Base-by-base conservation (phyloP, 495 filamentous ascomycete species). In the Lepraria neglecta region DNA sequence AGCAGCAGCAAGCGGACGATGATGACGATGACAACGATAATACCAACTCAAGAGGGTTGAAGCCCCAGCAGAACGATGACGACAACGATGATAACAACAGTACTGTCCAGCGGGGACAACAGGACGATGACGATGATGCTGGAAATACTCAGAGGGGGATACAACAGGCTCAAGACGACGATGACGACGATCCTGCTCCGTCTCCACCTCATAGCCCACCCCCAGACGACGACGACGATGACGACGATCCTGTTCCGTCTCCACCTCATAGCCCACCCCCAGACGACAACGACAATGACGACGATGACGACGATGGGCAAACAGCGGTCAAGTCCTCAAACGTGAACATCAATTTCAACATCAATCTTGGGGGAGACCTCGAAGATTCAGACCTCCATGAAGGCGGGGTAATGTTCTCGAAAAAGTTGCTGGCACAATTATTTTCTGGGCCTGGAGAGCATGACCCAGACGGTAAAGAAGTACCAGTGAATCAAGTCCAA, bases 371-470 rank as follows among this genome's bases (percentile, higher is more conserved):
- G 31, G 48, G 48, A 24, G 24, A 24, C 11, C 56, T 58, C 19
- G 43, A 30, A 24, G 28, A 46, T 45, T 31, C 56, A 47, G 56
- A 58, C 9, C 43, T 58, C 1, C 56, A 58, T 35, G 42, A 58
- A 11, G 56, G 56, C 43, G 56, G 56, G 9, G 19, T 46, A 2
- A 46, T 58, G 1, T 58, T 58, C 24, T 46, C 56, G 27, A 58
- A 58, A 31, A 58, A 58, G 42, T 43, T 58, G 3, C 56, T 58
- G 11, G 56, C 56, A 35, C 56, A 58, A 35, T 21, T 58, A 27
- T 58, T 46, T n/a, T 58, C 56, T 4, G 56, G 56, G 10, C 56
- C 56, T n/a, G 56, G 56, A 27, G 56, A 58, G 56, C 42, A 58
- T 30, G 40, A 58, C 27, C 56, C 56, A 5, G 6, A 58, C 1